Evolutionary conservation across 192 early-diverging fungal species (phyloP).

Genomic region (Gryganskiella cystojenkinii): DNA sequence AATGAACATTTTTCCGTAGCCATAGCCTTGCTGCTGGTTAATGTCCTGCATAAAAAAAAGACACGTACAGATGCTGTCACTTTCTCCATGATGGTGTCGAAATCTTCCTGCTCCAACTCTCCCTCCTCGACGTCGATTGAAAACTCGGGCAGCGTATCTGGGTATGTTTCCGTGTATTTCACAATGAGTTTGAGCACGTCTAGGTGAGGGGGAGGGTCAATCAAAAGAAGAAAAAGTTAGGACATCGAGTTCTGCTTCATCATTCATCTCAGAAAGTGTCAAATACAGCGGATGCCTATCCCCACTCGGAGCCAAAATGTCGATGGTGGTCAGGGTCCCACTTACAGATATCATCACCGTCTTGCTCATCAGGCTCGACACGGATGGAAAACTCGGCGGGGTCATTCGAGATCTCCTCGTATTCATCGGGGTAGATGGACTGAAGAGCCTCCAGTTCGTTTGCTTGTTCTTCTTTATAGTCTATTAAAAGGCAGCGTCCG

Average conservation of each 20-base stretch:
- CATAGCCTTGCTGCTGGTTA: not conserved
- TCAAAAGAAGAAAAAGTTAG: conserved; percentile 2
- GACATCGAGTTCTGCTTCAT: not conserved
- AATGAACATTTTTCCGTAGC: no score
- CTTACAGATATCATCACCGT: conserved; percentile 67
- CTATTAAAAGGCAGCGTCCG: conserved; percentile 41
- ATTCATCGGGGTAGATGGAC: conserved; percentile 86
- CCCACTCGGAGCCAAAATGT: no score
- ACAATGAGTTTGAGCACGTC: conserved; percentile 63
- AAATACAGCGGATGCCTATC: no score
- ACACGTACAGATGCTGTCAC: conserved; percentile 49
- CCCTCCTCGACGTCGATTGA: conserved; percentile 64
- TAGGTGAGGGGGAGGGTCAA: conserved; percentile 15
- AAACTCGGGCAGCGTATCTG: conserved; percentile 75
- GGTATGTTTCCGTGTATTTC: conserved; percentile 79
- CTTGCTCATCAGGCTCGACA: conserved; percentile 71
- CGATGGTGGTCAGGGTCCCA: no score
- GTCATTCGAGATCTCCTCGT: conserved; percentile 61
- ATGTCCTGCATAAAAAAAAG: conserved; percentile 2
- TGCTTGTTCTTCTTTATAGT: conserved; percentile 82
- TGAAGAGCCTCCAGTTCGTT: conserved; percentile 84
- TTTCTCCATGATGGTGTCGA: conserved; percentile 50
- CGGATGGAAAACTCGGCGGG: conserved; percentile 68
- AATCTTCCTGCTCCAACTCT: conserved; percentile 50
- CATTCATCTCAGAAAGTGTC: no score